A percentile compares a stretch with the other conserved stretches of the same genome.
These are phyloP conservation scores for Barnettozyma californica DNA, from an alignment of 805 yeast species.

Conservation along the genomic window DNA sequence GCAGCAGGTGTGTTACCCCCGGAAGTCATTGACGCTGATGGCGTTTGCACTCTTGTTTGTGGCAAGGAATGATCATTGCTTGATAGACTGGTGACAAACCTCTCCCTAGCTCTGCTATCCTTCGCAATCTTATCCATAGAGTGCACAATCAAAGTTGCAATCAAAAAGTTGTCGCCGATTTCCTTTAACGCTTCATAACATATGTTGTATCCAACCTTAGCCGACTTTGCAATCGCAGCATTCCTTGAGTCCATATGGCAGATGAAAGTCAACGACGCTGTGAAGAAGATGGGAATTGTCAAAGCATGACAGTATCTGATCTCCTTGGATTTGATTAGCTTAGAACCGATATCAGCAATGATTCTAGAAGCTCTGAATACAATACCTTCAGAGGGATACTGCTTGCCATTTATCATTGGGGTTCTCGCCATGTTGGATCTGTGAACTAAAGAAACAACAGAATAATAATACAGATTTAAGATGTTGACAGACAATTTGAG, in stretches of 20 bases:
- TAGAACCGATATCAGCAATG: slow-evolving; percentile 59
- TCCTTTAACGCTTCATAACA: slow-evolving; percentile 31
- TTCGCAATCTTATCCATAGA: slow-evolving; percentile 40
- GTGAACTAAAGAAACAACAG: slow-evolving; percentile 65
- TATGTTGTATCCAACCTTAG: slow-evolving; percentile 30
- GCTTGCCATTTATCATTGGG: slow-evolving; percentile 24
- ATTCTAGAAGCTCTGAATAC: slow-evolving; percentile 79
- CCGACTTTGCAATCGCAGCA: slow-evolving; percentile 31
- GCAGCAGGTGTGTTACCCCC: not conserved
- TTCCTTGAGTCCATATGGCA: slow-evolving; percentile 51
- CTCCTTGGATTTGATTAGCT: slow-evolving; percentile 44
- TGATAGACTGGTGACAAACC: slow-evolving; percentile 14
- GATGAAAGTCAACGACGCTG: slow-evolving; percentile 66
- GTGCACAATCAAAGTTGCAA: slow-evolving; percentile 45
- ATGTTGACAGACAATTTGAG: slow-evolving; percentile 46
- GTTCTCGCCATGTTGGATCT: slow-evolving; percentile 56
- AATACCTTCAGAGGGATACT: slow-evolving; percentile 43
- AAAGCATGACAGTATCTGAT: slow-evolving; percentile 51
- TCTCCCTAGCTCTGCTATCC: slow-evolving; percentile 26
- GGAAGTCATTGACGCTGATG: slow-evolving; percentile 1
- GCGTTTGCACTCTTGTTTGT: slow-evolving; percentile 13
- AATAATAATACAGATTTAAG: slow-evolving; percentile 65
- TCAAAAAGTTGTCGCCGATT: slow-evolving; percentile 47
- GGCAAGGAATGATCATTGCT: slow-evolving; percentile 14
- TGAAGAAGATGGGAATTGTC: slow-evolving; percentile 51